Conservation (phyloP, 495 filamentous ascomycete species). For the Aspergillus bridgeri region DNA sequence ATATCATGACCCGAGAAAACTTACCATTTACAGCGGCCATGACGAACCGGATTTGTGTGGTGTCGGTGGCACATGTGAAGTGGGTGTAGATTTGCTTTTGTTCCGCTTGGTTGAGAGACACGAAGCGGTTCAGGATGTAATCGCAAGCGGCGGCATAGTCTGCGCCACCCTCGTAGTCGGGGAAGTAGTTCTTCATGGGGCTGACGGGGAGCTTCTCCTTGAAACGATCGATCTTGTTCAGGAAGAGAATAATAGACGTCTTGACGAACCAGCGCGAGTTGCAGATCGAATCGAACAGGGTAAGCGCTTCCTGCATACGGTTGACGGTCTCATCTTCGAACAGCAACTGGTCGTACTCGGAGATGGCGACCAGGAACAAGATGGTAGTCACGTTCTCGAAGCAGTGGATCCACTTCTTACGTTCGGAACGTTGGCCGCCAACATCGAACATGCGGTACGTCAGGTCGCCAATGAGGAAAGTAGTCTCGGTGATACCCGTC, state of each 20-base stretch:
- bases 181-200: slow-evolving; percentile 99
- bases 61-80: slow-evolving; percentile 98
- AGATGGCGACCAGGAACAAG: slow-evolving; percentile 97
- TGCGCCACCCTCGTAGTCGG: slow-evolving; percentile 92
- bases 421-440: slow-evolving; percentile 95
- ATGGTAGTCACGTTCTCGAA: slow-evolving; percentile 99
- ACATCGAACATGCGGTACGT: slow-evolving; percentile 99
- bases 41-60: slow-evolving; percentile 97
- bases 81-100: slow-evolving; percentile 99
- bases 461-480: slow-evolving; percentile 95
- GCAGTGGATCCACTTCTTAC: slow-evolving; percentile 99
- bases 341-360: slow-evolving; percentile 96
- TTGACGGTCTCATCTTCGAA: slow-evolving; percentile 88
- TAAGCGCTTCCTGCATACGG: slow-evolving; percentile 99
- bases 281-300: slow-evolving; percentile 98
- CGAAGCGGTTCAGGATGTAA: slow-evolving; percentile 96
- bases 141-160: slow-evolving; percentile 93
- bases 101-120: slow-evolving; percentile 95
- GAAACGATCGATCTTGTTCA: slow-evolving; percentile 99
- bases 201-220: slow-evolving; percentile 99
- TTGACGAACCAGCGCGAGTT: slow-evolving; percentile 99
- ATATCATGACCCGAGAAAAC: slow-evolving; percentile 23
- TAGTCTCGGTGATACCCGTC: slow-evolving; percentile 98
- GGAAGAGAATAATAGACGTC: slow-evolving; percentile 98
- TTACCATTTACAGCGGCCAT: slow-evolving; percentile 99